phyloP scores from a whole-genome alignment of 345 rosid genomes.

The Atalantia buxifolia region DNA sequence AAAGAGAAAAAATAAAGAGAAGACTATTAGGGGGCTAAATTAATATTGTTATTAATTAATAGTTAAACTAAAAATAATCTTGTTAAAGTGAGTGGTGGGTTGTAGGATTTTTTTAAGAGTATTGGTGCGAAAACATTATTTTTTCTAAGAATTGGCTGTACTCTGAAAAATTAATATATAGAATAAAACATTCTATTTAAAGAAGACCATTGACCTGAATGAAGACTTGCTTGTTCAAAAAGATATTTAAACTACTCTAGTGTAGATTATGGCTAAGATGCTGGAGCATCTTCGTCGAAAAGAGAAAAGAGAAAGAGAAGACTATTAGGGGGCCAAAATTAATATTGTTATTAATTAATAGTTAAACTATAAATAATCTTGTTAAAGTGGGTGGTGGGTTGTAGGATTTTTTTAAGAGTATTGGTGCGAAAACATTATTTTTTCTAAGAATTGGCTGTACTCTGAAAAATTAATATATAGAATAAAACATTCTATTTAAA shows the following conservation, averaged over 20 bases:
- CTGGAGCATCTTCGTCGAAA: no score
- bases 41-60: not conserved
- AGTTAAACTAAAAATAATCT: not conserved
- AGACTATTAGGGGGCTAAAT: not conserved
- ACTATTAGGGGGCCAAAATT: not conserved
- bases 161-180: not conserved
- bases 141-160: no score
- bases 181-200: not conserved
- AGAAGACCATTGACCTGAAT: not conserved
- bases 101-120: not conserved
- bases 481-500: not conserved
- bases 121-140: not conserved
- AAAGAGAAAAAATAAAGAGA: no score
- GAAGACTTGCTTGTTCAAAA: not conserved
- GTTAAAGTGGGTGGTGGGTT: not conserved
- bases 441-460: no score
- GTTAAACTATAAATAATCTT: not conserved
- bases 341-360: not conserved
- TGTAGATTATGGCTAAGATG: no score
- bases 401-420: not conserved
- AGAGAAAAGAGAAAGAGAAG: no score
- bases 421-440: not conserved
- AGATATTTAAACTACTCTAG: no score
- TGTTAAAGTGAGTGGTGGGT: not conserved
- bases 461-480: not conserved